Evolutionary conservation across 2,329 filamentous ascomycete genomes (phyloP).

Genomic region (Colletotrichum sp.): DNA sequence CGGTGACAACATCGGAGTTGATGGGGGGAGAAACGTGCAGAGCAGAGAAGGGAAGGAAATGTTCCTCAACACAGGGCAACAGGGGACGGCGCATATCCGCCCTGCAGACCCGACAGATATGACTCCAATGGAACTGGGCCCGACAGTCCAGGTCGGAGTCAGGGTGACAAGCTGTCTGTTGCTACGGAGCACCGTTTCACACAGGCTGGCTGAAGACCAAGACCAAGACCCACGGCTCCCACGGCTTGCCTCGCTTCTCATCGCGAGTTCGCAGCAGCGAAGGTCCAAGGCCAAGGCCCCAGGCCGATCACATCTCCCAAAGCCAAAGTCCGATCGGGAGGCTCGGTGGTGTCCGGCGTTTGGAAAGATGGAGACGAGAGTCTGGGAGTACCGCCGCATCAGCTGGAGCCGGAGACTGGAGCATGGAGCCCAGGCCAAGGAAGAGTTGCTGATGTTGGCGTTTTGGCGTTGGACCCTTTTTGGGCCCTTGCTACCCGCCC

Average conservation of each 20-base stretch:
- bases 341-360: slow-evolving; percentile 22
- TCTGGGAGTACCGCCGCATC: slow-evolving; percentile 11
- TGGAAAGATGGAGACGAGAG: slow-evolving; percentile 4
- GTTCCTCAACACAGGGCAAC: not conserved
- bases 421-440: slow-evolving; percentile 5
- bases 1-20: slow-evolving; percentile 5
- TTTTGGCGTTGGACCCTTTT: slow-evolving; percentile 11
- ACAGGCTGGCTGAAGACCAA: slow-evolving; percentile 7
- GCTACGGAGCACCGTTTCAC: slow-evolving; percentile 20
- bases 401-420: slow-evolving; percentile 15
- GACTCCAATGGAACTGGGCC: slow-evolving; percentile 16
- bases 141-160: slow-evolving; percentile 3
- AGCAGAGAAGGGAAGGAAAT: not conserved
- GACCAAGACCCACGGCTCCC: slow-evolving; percentile 12
- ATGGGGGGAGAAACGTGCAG: not conserved
- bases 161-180: slow-evolving; percentile 1
- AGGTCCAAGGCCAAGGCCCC: not conserved
- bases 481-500: slow-evolving; percentile 1
- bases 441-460: not conserved
- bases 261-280: not conserved
- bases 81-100: slow-evolving; percentile 6
- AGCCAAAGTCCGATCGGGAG: slow-evolving; percentile 21
- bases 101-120: slow-evolving; percentile 7
- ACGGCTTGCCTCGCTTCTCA: slow-evolving; percentile 6
- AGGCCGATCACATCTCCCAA: not conserved